phyloP scores from a whole-genome alignment of 1,139 yeast genomes.

The Nakaseomyces kungkrabaensis region DNA sequence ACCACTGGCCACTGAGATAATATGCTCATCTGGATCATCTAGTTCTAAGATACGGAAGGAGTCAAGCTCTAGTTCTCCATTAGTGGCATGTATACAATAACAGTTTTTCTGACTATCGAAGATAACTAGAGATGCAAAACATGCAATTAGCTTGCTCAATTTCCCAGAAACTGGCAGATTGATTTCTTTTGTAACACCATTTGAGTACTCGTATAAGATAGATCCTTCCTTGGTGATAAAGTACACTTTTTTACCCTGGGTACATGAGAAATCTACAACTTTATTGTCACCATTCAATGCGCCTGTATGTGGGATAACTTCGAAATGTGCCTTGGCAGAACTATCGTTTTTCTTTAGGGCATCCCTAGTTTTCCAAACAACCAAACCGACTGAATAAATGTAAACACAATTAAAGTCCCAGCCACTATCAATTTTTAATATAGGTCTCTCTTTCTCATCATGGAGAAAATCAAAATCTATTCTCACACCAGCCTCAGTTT shows the following conservation, averaged over 20 bases:
- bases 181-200: slow-evolving; percentile 20
- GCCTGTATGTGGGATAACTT: slow-evolving; percentile 35
- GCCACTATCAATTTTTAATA: slow-evolving; percentile 52
- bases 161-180: slow-evolving; percentile 21
- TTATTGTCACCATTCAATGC: slow-evolving; percentile 26
- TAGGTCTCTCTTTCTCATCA: slow-evolving; percentile 21
- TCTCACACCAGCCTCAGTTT: slow-evolving; percentile 38
- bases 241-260: slow-evolving; percentile 44
- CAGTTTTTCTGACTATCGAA: slow-evolving; percentile 37
- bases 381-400: slow-evolving; percentile 43
- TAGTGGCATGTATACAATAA: slow-evolving; percentile 29
- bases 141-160: slow-evolving; percentile 22
- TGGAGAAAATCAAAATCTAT: slow-evolving; percentile 33
- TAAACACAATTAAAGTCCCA: slow-evolving; percentile 56
- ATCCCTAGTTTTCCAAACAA: slow-evolving; percentile 48
- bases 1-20: slow-evolving; percentile 56
- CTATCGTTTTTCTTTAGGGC: slow-evolving; percentile 26
- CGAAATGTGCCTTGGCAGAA: slow-evolving; percentile 33
- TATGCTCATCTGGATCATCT: slow-evolving; percentile 37
- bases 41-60: slow-evolving; percentile 27
- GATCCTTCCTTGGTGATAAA: slow-evolving; percentile 40
- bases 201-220: slow-evolving; percentile 35
- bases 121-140: slow-evolving; percentile 38
- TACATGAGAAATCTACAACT: slow-evolving; percentile 46
- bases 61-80: slow-evolving; percentile 30